Base-by-base conservation (phyloP, 345 rosid species). In the Arabidopsis suecica region DNA sequence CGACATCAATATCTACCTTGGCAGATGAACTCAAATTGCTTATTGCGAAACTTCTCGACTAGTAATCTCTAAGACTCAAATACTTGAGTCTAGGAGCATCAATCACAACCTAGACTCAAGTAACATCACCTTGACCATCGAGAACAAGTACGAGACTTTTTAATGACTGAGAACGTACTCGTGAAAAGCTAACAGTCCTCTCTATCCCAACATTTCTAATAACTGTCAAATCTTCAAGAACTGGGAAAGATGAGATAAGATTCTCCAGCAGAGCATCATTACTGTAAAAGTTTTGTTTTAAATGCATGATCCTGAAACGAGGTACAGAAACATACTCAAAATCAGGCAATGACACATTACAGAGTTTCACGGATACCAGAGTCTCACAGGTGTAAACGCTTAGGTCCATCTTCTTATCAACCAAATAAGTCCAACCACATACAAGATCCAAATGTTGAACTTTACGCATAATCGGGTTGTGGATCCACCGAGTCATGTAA, bases 341-440 rank as follows among this genome's bases (percentile, higher is more conserved):
- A 16, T 30, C 37, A 2, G 5, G 3, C 40, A 64, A 3, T 9
- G 9, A 0, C 3, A 65, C 69, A 3, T 0, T 0, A 10, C 1
- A 2, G 14, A 69, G 65, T 44, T 33, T 56, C 32, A 69, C 33
- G 5, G 16, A 7, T 7, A 45, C 9, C 32, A 69, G 20, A 42
- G 65, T 44, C 44, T 44, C 56, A 42, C 74, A 69, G 8, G 44
- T 32, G 54, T 71, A 71, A 6, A 71, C 9, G 47, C 75, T 36
- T 22, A 33, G 23, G 6, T 45, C 57, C 54, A 69, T 56, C 16
- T 13, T 1, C 60, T 6, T 7, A 55, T 1, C 4, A 28, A 28
- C 60, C n/a, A 55, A 1, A 54, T 28, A 11, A 55, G 5, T 30
- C 37, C 5, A 1, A 30, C 4, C 0, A 14, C 18, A 28, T 6